Conservation (phyloP, 2,329 filamentous ascomycete species). For the Fusarium sp. region DNA sequence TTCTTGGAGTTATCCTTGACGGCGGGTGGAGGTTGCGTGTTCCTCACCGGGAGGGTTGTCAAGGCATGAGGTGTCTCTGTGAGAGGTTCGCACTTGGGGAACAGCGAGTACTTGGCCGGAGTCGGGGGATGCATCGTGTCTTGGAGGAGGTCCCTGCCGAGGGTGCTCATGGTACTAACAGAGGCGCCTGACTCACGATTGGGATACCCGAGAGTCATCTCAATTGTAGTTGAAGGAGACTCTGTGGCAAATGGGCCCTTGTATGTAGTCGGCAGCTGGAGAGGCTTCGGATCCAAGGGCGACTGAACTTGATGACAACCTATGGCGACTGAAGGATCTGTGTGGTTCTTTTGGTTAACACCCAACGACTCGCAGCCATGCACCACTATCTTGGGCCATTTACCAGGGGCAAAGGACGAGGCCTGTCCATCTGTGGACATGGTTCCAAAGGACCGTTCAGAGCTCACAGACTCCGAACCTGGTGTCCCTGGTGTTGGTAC, state of each 20-base stretch:
- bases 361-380: slow-evolving; percentile 35
- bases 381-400: slow-evolving; percentile 10
- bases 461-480: slow-evolving; percentile 25
- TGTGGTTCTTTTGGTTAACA: background rate
- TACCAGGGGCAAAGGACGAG: background rate
- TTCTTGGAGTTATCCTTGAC: background rate
- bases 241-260: background rate
- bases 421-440: slow-evolving; percentile 3
- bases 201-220: background rate
- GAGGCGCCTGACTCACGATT: slow-evolving; percentile 7
- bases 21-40: background rate
- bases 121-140: slow-evolving; percentile 37
- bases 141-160: slow-evolving; percentile 33
- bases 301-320: background rate
- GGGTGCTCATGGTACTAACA: slow-evolving; percentile 38
- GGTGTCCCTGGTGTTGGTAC: slow-evolving; percentile 16
- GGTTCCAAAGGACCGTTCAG: slow-evolving; percentile 32
- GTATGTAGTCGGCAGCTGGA: background rate
- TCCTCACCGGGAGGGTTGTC: background rate
- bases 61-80: background rate
- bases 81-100: background rate
- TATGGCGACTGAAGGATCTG: background rate
- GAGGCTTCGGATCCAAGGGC: background rate
- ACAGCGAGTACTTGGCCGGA: slow-evolving; percentile 12
- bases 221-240: background rate